Conservation (phyloP, 2,329 filamentous ascomycete species). For the Diplodia seriata region DNA sequence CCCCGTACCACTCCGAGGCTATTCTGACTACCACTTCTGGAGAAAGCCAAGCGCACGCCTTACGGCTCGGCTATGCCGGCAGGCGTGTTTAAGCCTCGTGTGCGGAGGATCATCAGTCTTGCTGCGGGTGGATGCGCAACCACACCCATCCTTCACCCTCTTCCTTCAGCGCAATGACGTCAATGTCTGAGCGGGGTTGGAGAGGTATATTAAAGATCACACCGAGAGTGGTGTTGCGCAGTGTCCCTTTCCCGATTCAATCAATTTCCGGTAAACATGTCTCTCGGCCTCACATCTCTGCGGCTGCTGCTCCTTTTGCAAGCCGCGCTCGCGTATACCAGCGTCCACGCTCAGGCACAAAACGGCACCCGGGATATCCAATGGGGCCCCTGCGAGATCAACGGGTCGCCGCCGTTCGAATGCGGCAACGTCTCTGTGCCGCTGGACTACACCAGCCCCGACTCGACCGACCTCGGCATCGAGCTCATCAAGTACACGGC, state of each 20-base stretch:
- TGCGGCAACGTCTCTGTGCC: slow-evolving; percentile 46
- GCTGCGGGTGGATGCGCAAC: background rate
- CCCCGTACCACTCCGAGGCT: background rate
- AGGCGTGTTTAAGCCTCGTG: background rate
- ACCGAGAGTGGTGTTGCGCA: background rate
- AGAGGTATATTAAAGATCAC: background rate
- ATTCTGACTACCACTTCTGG: background rate
- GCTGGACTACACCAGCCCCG: slow-evolving; percentile 44
- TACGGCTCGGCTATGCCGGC: background rate
- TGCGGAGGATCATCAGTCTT: background rate
- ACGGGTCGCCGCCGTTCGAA: slow-evolving; percentile 9
- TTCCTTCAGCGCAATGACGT: slow-evolving; percentile 20
- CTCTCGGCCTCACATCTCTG: background rate
- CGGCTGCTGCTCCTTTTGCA: background rate
- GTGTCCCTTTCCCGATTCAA: background rate
- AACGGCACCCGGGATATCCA: background rate
- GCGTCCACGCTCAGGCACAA: background rate
- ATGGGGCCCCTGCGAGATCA: slow-evolving; percentile 6
- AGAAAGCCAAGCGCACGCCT: background rate
- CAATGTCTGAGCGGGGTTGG: slow-evolving; percentile 1
- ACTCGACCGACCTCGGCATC: slow-evolving; percentile 35
- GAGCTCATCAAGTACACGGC: slow-evolving; percentile 36
- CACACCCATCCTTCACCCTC: slow-evolving; percentile 9
- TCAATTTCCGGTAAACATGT: background rate
- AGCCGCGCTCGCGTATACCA: background rate